Evolutionary conservation across 257 asterid genomes (phyloP).

Genomic region (Phtheirospermum japonicum): DNA sequence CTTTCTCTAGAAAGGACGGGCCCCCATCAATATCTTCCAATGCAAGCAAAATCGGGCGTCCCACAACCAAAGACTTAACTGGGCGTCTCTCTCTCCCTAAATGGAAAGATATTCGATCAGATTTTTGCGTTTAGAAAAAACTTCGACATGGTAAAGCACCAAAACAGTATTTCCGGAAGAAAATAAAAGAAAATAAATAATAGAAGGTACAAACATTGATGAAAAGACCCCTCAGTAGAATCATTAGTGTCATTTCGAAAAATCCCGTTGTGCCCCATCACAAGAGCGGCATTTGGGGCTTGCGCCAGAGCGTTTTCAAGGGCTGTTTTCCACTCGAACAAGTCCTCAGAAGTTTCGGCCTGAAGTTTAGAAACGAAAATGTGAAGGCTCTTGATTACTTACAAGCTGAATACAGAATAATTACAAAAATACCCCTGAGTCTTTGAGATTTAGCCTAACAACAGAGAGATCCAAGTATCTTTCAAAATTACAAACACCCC

Average conservation of each 20-base stretch:
- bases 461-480: background rate
- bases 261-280: constrained; percentile 98
- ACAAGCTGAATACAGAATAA: constrained; percentile 22
- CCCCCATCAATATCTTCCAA: constrained; percentile 96
- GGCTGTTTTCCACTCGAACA: constrained; percentile 96
- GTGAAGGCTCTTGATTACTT: constrained; percentile 12
- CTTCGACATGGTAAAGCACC: background rate
- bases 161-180: constrained; percentile 23
- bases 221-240: constrained; percentile 75
- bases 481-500: background rate
- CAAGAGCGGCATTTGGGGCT: constrained; percentile 98
- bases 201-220: constrained; percentile 66
- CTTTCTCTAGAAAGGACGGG: constrained; percentile 94
- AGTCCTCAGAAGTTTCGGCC: constrained; percentile 97
- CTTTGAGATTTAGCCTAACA: background rate
- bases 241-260: constrained; percentile 76
- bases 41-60: constrained; percentile 96
- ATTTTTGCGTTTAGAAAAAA: constrained; percentile 13
- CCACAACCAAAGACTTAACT: constrained; percentile 93
- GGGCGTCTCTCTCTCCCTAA: constrained; percentile 94
- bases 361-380: constrained; percentile 39
- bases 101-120: constrained; percentile 31
- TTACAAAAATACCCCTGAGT: background rate
- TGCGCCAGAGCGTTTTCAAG: constrained; percentile 93
- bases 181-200: constrained; percentile 15